A percentile compares a stretch with the other conserved stretches of the same genome.
These are phyloP conservation scores for Cordyceps tenuipes DNA, from an alignment of 2,329 filamentous ascomycete species.

Conservation along the genomic window DNA sequence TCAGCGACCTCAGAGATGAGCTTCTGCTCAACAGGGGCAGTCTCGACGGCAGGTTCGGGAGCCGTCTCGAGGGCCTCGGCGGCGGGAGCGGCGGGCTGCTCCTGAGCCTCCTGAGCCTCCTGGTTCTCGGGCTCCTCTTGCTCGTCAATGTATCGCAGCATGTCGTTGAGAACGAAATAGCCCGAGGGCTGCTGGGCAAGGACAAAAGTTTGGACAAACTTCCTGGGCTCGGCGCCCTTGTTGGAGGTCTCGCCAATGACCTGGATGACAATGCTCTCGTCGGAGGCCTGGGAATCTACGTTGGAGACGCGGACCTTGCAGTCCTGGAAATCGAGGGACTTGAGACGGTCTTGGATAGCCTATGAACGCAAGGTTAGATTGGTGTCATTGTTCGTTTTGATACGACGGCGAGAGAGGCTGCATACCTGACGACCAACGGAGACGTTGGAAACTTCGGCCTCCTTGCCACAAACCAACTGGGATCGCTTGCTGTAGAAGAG, in stretches of 20 bases:
- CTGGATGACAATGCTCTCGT: conserved; percentile 90
- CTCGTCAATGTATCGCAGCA: conserved; percentile 87
- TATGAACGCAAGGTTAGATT: conserved; percentile 26
- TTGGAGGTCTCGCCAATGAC: conserved; percentile 98
- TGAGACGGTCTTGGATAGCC: conserved; percentile 92
- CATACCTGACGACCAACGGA: conserved; percentile 76
- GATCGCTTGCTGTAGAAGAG: conserved; percentile 96
- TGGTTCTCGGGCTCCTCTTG: conserved; percentile 65
- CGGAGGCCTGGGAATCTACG: conserved; percentile 90
- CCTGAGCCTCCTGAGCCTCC: conserved; percentile 22
- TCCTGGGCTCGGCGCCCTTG: conserved; percentile 82
- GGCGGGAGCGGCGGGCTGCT: conserved; percentile 25
- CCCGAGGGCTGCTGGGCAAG: conserved; percentile 92
- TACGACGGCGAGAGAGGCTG: neutral
- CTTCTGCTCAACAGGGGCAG: conserved; percentile 11
- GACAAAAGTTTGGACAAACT: conserved; percentile 97
- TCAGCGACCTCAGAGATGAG: conserved; percentile 22
- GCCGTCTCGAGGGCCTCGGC: conserved; percentile 20
- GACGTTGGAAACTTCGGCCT: conserved; percentile 81
- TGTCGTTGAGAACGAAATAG: conserved; percentile 97
- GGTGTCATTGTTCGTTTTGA: neutral
- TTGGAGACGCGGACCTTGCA: conserved; percentile 98
- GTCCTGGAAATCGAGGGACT: conserved; percentile 86
- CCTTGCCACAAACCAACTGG: conserved; percentile 85
- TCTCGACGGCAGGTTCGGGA: conserved; percentile 22